Evolutionary conservation across 352 stramenopile genomes (phyloP).

Genomic region (Elongisporangium anandrum): DNA sequence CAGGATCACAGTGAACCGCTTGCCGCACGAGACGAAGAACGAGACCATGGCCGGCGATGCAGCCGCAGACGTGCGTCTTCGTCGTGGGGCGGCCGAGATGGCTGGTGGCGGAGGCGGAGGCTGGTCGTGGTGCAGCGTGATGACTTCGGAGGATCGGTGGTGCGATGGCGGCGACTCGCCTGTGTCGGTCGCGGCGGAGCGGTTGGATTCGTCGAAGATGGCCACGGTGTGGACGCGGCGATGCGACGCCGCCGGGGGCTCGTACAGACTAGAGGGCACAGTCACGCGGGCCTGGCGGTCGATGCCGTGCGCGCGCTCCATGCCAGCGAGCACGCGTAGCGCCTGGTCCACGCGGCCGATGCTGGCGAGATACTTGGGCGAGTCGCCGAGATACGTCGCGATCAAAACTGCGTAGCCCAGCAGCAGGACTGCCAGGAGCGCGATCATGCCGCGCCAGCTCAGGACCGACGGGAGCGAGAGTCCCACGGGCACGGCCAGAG

Average conservation of each 20-base stretch:
- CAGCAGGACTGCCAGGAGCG: constrained; percentile 16
- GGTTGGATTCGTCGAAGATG: too few species aligned
- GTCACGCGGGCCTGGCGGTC: constrained; percentile 42
- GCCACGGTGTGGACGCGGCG: neutral
- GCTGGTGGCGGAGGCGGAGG: constrained; percentile 3
- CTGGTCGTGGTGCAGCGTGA: constrained; percentile 13
- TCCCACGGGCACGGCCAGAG: constrained; percentile 33
- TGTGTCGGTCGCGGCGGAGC: too few species aligned
- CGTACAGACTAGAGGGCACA: constrained; percentile 56
- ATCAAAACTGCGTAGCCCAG: constrained; percentile 1
- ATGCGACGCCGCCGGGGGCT: constrained; percentile 26
- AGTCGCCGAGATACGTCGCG: constrained; percentile 34
- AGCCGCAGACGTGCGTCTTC: constrained; percentile 16
- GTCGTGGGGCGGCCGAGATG: constrained; percentile 4
- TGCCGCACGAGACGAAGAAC: constrained; percentile 27
- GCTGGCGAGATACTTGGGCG: constrained; percentile 65
- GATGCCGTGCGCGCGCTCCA: constrained; percentile 61
- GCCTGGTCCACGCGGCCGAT: constrained; percentile 57
- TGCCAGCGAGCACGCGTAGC: constrained; percentile 38
- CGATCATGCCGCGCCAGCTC: constrained; percentile 19
- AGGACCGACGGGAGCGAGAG: constrained; percentile 11
- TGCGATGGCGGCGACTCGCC: too few species aligned
- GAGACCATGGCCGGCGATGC: constrained; percentile 29
- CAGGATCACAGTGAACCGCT: constrained; percentile 34
- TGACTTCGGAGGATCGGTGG: constrained; percentile 12